These are phyloP conservation scores for Sicyos baderoa DNA, from an alignment of 306 rosid species.

Conservation along the genomic window DNA sequence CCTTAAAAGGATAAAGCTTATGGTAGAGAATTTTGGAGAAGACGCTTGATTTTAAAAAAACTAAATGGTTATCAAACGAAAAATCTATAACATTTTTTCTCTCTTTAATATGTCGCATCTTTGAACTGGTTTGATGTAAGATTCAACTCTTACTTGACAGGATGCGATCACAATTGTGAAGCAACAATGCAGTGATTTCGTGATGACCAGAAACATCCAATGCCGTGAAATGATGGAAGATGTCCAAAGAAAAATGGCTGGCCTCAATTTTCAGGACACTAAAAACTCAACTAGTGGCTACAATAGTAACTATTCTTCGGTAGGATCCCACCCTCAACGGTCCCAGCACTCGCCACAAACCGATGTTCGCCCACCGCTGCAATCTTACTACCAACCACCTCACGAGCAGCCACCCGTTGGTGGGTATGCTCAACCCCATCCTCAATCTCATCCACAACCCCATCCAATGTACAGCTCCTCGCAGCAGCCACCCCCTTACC, in stretches of 20 bases:
- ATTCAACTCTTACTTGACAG: constrained; percentile 32
- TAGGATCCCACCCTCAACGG: constrained; percentile 59
- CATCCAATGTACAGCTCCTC: constrained; percentile 51
- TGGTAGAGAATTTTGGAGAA: too few relatives aligned
- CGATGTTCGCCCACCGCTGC: constrained; percentile 47
- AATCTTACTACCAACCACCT: constrained; percentile 52
- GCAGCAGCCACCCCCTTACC: constrained; percentile 57
- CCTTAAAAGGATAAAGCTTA: too few relatives aligned
- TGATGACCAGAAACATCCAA: constrained; percentile 95
- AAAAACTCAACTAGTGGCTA: constrained; percentile 41
- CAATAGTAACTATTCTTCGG: constrained; percentile 43
- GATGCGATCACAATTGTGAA: constrained; percentile 87
- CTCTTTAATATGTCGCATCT: not conserved
- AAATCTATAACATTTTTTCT: not conserved
- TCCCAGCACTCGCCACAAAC: constrained; percentile 34
- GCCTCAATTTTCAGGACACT: constrained; percentile 76
- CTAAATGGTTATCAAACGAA: too few relatives aligned
- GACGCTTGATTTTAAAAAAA: too few relatives aligned
- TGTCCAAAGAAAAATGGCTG: constrained; percentile 83
- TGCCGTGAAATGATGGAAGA: constrained; percentile 95
- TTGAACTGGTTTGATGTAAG: not conserved
- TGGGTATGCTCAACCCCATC: constrained; percentile 45
- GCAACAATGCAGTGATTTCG: constrained; percentile 93
- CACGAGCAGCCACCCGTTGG: constrained; percentile 55
- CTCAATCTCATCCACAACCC: constrained; percentile 44